phyloP scores from a whole-genome alignment of 108 stramenopile genomes.

The Nannochloropsis gaditana region DNA sequence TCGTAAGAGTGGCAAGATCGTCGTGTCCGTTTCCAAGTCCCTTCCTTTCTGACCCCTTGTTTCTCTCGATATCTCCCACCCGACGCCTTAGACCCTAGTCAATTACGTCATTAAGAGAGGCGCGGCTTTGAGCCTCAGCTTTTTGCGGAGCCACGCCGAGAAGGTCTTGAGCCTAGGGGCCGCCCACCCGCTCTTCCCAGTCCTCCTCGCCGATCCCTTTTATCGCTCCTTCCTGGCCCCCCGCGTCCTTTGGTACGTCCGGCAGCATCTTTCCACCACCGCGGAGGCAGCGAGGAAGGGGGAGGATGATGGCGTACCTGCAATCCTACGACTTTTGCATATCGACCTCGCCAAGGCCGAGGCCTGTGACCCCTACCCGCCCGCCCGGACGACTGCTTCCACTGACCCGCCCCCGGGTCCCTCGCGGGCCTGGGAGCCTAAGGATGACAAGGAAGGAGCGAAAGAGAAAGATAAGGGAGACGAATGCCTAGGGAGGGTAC shows the following conservation, averaged over 20 bases:
- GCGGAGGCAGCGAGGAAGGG: background rate
- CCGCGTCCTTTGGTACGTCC: background rate
- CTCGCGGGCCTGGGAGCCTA: too few relatives aligned
- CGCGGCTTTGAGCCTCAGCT: background rate
- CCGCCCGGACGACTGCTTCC: background rate
- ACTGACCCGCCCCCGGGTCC: background rate
- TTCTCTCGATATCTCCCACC: too few relatives aligned
- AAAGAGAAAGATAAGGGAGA: too few relatives aligned
- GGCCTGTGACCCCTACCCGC: background rate
- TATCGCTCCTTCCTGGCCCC: background rate
- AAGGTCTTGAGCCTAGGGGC: background rate
- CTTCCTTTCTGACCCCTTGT: background rate
- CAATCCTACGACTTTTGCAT: slow-evolving; percentile 6
- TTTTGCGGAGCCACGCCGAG: background rate
- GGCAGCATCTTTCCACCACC: slow-evolving; percentile 8
- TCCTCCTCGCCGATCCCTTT: slow-evolving; percentile 6
- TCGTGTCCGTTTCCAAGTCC: background rate
- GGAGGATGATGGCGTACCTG: background rate
- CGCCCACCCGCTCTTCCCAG: background rate
- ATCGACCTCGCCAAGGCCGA: slow-evolving; percentile 6
- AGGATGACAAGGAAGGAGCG: too few relatives aligned
- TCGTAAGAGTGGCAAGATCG: background rate
- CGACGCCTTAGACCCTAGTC: background rate
- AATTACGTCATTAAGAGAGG: slow-evolving; percentile 15
- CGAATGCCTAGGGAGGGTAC: too few relatives aligned